A percentile compares a stretch with the other conserved stretches of the same genome.
Evolutionary conservation across 2,329 filamentous ascomycete genomes (phyloP).

Genomic region (Pyrenophora tritici-repentis): DNA sequence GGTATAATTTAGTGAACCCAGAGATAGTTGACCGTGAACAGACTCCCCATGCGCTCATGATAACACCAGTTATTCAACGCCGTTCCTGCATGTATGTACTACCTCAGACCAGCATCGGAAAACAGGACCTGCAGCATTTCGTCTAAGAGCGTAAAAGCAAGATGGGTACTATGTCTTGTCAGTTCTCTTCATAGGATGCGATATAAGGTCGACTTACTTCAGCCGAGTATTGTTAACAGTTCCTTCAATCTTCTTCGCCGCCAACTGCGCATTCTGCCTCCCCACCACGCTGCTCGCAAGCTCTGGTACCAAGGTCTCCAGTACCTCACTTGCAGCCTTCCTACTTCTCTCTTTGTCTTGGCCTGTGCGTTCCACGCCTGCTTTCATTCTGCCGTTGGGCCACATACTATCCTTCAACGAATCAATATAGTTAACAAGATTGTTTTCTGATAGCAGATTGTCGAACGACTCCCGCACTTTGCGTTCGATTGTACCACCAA

Average conservation of each 20-base stretch:
- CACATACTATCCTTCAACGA: slow-evolving; percentile 79
- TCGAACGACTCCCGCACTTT: slow-evolving; percentile 88
- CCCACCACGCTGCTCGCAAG: slow-evolving; percentile 92
- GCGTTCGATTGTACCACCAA: slow-evolving; percentile 93
- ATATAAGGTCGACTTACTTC: slow-evolving; percentile 66
- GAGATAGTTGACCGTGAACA: no score
- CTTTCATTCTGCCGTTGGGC: slow-evolving; percentile 68
- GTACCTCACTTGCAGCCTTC: slow-evolving; percentile 84
- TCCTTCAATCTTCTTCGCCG: slow-evolving; percentile 85
- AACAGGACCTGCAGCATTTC: slow-evolving; percentile 55
- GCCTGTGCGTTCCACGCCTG: slow-evolving; percentile 62
- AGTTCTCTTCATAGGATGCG: slow-evolving; percentile 12
- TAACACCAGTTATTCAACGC: slow-evolving; percentile 8
- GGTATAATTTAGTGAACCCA: no score
- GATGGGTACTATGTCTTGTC: slow-evolving; percentile 51
- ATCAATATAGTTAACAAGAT: slow-evolving; percentile 74
- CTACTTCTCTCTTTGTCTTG: slow-evolving; percentile 79
- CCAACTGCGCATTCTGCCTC: slow-evolving; percentile 85
- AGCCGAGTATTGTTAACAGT: slow-evolving; percentile 88
- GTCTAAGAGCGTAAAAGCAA: slow-evolving; percentile 57
- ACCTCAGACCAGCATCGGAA: slow-evolving; percentile 27
- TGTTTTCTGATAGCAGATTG: slow-evolving; percentile 75
- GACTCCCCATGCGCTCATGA: not conserved
- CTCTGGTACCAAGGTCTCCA: slow-evolving; percentile 89
- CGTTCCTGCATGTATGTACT: not conserved